A percentile compares a stretch with the other conserved stretches of the same genome.
phyloP scores from a whole-genome alignment of 441 rosid species.

The Pelargonium exstipulatum region DNA sequence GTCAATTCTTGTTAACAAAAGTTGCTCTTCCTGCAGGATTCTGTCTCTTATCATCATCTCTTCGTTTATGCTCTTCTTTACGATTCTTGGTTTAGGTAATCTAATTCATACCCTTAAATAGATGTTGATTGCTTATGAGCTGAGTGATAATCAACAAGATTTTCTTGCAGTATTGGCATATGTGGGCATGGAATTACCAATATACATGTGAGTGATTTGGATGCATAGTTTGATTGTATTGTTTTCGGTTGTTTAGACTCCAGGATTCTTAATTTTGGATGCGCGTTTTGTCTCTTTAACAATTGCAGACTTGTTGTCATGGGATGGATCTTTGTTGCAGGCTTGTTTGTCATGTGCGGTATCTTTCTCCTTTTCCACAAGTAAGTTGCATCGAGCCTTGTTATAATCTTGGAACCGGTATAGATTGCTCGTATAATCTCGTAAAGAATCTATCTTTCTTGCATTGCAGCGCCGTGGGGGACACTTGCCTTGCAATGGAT shows the following conservation, averaged over 20 bases:
- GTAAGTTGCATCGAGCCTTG: not conserved
- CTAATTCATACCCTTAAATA: not conserved
- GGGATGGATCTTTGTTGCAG: not conserved
- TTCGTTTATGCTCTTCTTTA: not conserved
- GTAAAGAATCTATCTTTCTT: not conserved
- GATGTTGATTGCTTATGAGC: not conserved
- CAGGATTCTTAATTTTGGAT: too few species aligned
- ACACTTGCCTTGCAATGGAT: slow-evolving; percentile 78
- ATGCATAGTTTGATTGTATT: not conserved
- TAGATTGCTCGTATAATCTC: too few species aligned
- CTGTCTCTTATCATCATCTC: not conserved
- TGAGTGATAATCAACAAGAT: not conserved
- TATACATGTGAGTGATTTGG: not conserved
- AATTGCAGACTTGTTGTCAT: not conserved
- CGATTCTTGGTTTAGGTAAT: not conserved
- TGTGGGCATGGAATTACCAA: not conserved
- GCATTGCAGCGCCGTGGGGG: slow-evolving; percentile 53
- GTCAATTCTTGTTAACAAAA: not conserved
- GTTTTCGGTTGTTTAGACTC: not conserved
- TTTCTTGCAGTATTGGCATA: not conserved
- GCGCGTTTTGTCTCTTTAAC: not conserved
- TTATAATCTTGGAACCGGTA: too few species aligned
- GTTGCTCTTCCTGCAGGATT: not conserved
- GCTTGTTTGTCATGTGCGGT: slow-evolving; percentile 1
- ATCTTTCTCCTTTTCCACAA: slow-evolving; percentile 4